Evolutionary conservation across 2,329 filamentous ascomycete species (phyloP).

Genomic region (Pseudonectria buxi): DNA sequence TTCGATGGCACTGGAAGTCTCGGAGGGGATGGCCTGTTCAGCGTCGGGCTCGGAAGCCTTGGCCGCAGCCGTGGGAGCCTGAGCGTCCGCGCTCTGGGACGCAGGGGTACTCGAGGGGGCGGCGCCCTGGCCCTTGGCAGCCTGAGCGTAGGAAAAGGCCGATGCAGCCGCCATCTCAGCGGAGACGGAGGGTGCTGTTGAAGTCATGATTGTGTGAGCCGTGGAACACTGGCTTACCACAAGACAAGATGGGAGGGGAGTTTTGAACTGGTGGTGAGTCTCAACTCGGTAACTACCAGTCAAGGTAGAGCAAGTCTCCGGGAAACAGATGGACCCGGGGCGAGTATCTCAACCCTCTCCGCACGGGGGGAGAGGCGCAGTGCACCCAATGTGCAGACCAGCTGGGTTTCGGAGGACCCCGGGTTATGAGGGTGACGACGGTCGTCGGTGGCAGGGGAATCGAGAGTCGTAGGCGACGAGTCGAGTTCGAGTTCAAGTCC

Average conservation of each 20-base stretch:
- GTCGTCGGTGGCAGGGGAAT: constrained; percentile 7
- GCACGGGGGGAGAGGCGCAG: constrained; percentile 15
- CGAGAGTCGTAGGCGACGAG: constrained; percentile 6
- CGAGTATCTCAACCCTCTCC: constrained; percentile 20
- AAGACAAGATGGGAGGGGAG: constrained; percentile 8
- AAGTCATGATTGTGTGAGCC: constrained; percentile 21
- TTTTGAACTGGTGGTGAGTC: constrained; percentile 12
- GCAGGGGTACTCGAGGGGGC: constrained; percentile 24
- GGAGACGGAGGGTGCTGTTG: constrained; percentile 20
- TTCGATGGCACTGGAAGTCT: constrained; percentile 18
- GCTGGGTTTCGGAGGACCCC: constrained; percentile 14
- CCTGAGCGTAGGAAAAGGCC: constrained; percentile 90
- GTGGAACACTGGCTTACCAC: constrained; percentile 13
- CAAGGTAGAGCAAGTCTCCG: constrained; percentile 12
- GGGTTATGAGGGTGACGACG: constrained; percentile 14
- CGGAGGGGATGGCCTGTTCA: constrained; percentile 21
- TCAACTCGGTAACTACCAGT: constrained; percentile 14
- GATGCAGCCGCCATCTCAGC: constrained; percentile 47
- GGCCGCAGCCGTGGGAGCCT: constrained; percentile 23
- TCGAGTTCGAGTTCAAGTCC: constrained; percentile 4
- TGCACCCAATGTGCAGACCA: constrained; percentile 18
- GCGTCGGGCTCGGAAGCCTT: constrained; percentile 14
- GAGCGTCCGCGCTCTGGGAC: constrained; percentile 20
- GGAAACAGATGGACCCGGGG: constrained; percentile 11
- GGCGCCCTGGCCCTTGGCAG: constrained; percentile 69